Evolutionary conservation across 2,329 filamentous ascomycete species (phyloP), one percentile per base, ranked within the genome.

Genomic region (Aspergillus chevalieri): DNA sequence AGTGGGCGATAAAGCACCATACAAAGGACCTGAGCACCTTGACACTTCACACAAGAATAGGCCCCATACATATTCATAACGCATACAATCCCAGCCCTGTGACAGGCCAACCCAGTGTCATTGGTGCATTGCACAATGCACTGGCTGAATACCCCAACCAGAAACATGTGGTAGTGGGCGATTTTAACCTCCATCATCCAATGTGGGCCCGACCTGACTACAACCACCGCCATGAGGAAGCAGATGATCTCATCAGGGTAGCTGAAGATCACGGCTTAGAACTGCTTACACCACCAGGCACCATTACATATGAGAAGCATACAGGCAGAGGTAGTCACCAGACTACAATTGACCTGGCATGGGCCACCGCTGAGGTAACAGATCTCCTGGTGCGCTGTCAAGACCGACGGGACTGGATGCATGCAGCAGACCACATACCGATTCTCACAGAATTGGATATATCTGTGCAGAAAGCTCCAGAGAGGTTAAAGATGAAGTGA

Each of bases 21-120:
- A 57, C 47, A 5, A 46, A 51, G 36, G 55, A 62, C 36, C 43
- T 62, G 14, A 56, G 54, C 42, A 52, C 50, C n/a, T 17, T 58
- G 24, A 44, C 21, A 12, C 48, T 47, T 1, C 14, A 12, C n/a
- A 36, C 22, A 17, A n/a, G n/a, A 15, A 36, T 36, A 10, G 33
- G 33, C 9, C 12, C 21, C 10, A 39, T 54, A 4, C 30, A 48
- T 30, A 52, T 58, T 28, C 49, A 61, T 34, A 61, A 61, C 39
- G 34, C 57, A 14, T 61, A 60, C 43, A 58, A 58, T 47, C 52
- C 56, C 9, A 45, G 21, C n/a, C 47, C 39, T 19, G 10, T 21
- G n/a, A 21, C 21, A 15, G 15, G 21, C 28, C 44, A 46, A 34
- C 44, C 44, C 21, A 46, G 44, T 15, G 9, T 34, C 3, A 33